Evolutionary conservation across 768 basidiomycete species (phyloP).

Genomic region (Mycena crocata): DNA sequence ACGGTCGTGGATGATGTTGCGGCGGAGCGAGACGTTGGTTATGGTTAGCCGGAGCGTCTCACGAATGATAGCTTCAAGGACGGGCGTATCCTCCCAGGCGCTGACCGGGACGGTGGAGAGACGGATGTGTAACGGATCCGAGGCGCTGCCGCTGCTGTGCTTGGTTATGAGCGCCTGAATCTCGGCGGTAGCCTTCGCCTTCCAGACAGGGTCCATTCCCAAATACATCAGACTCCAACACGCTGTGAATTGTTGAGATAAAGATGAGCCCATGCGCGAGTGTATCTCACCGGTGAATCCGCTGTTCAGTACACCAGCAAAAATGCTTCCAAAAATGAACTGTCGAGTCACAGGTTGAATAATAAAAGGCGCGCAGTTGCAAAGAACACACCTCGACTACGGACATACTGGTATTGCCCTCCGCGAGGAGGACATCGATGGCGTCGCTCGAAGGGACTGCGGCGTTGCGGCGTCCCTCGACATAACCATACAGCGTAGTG

Average conservation of each 20-base stretch:
- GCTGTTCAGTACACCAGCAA: background rate
- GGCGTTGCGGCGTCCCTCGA: background rate
- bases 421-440: background rate
- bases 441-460: background rate
- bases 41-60: background rate
- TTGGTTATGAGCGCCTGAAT: background rate
- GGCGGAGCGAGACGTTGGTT: background rate
- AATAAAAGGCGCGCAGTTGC: no score
- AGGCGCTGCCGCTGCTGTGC: background rate
- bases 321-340: background rate
- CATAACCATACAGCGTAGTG: background rate
- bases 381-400: no score
- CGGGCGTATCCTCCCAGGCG: no score
- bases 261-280: background rate
- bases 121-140: no score
- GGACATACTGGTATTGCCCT: background rate
- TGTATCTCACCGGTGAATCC: background rate
- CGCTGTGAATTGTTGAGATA: no score
- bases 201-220: background rate
- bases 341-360: background rate
- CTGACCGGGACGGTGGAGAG: no score
- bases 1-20: background rate
- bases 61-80: background rate
- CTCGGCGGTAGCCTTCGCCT: background rate
- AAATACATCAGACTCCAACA: background rate